Evolutionary conservation across 169 alveolate species (phyloP).

Genomic region (Plasmodium fragile): DNA sequence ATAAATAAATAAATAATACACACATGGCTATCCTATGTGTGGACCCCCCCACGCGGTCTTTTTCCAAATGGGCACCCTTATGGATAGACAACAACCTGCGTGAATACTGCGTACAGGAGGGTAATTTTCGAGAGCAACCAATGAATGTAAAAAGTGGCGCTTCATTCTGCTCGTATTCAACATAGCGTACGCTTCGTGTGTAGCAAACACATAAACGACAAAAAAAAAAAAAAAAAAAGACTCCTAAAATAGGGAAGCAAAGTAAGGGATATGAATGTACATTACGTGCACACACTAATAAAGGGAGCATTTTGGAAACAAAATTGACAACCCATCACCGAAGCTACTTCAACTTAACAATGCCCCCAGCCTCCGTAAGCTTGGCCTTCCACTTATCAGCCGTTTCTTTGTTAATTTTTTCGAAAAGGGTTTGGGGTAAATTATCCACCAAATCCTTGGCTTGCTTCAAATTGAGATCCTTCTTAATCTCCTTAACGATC

Average conservation of each 20-base stretch:
- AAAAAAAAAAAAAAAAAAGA: background rate
- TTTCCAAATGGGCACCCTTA: background rate
- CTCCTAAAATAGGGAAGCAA: background rate
- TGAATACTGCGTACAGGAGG: background rate
- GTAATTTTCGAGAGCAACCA: background rate
- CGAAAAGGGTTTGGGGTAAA: constrained; percentile 81
- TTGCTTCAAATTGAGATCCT: constrained; percentile 78
- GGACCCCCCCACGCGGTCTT: background rate
- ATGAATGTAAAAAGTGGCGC: background rate
- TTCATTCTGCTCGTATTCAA: background rate
- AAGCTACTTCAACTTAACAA: constrained; percentile 71
- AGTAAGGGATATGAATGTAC: background rate
- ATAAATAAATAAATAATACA: background rate
- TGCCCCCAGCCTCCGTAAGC: constrained; percentile 75
- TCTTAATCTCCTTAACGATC: constrained; percentile 77
- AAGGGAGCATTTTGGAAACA: background rate
- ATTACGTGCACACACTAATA: background rate
- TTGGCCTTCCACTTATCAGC: constrained; percentile 76
- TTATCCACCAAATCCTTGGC: constrained; percentile 84
- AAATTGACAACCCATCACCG: background rate
- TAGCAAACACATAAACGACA: background rate
- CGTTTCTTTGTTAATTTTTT: constrained; percentile 78
- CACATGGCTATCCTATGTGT: background rate
- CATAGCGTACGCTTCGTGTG: background rate
- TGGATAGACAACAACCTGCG: background rate